Conservation (phyloP, 2,329 filamentous ascomycete species). For the Scopulariopsis brevicaulis region DNA sequence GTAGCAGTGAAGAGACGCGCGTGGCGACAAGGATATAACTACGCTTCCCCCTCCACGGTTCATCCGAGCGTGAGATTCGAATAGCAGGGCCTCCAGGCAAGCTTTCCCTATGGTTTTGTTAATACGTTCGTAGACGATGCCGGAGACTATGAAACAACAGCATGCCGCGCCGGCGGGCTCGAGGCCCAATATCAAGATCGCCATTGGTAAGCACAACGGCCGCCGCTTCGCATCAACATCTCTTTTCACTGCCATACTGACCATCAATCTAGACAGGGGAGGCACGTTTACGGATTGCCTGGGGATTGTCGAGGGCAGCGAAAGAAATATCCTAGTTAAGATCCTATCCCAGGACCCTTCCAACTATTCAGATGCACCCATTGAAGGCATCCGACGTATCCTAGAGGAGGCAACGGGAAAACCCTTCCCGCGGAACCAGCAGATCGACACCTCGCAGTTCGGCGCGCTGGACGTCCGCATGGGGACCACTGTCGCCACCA, state of each 20-base stretch:
- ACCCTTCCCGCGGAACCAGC: constrained; percentile 19
- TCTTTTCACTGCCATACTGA: not conserved
- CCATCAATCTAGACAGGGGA: constrained; percentile 14
- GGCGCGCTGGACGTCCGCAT: constrained; percentile 55
- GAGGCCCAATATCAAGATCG: not conserved
- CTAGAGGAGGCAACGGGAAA: constrained; percentile 20
- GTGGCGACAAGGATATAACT: no score
- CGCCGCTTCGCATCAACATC: no score
- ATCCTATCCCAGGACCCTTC: constrained; percentile 59
- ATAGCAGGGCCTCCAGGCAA: not conserved
- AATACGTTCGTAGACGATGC: not conserved
- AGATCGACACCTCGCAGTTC: constrained; percentile 21
- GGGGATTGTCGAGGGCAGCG: constrained; percentile 47
- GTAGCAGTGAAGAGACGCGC: no score
- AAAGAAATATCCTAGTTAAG: constrained; percentile 60
- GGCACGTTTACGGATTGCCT: constrained; percentile 60
- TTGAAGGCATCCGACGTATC: constrained; percentile 55
- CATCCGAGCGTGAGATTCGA: not conserved
- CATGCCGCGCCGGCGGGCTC: not conserved
- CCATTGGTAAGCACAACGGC: not conserved
- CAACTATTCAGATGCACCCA: constrained; percentile 63
- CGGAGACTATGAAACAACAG: not conserved
- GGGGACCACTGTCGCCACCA: constrained; percentile 70
- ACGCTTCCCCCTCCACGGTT: no score
- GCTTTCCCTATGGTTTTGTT: not conserved